phyloP scores from a whole-genome alignment of 345 rosid species.

The Hibiscus tridactylites region DNA sequence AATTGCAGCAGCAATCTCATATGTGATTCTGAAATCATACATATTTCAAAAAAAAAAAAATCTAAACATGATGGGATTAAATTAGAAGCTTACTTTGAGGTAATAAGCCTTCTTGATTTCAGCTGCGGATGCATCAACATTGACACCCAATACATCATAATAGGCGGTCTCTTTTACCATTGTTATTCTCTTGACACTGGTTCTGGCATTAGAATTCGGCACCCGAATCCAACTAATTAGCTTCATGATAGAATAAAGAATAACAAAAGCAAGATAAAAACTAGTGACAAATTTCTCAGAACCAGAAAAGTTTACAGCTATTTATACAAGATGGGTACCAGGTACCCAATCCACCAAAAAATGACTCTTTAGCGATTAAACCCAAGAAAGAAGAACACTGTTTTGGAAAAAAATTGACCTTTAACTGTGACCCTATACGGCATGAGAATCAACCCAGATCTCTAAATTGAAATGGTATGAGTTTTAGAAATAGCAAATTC shows the following conservation, averaged over 20 bases:
- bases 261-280: background rate
- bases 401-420: background rate
- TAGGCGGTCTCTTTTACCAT: conserved; percentile 79
- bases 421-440: background rate
- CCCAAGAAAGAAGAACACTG: background rate
- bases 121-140: conserved; percentile 54
- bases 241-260: background rate
- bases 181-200: background rate
- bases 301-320: background rate
- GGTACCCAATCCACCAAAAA: background rate
- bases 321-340: background rate
- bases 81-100: conserved; percentile 43
- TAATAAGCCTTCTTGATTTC: conserved; percentile 94
- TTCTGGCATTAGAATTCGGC: conserved; percentile 4
- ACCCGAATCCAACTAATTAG: conserved; percentile 3
- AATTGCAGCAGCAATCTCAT: background rate
- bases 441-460: conserved; percentile 7
- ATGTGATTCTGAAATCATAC: background rate
- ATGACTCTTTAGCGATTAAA: background rate
- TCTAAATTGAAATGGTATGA: background rate
- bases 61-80: background rate
- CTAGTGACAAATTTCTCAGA: background rate
- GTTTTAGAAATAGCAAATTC: background rate
- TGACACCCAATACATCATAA: conserved; percentile 71
- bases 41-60: background rate